Evolutionary conservation across 495 filamentous ascomycete species (phyloP).

Genomic region (Neurospora pannonica): DNA sequence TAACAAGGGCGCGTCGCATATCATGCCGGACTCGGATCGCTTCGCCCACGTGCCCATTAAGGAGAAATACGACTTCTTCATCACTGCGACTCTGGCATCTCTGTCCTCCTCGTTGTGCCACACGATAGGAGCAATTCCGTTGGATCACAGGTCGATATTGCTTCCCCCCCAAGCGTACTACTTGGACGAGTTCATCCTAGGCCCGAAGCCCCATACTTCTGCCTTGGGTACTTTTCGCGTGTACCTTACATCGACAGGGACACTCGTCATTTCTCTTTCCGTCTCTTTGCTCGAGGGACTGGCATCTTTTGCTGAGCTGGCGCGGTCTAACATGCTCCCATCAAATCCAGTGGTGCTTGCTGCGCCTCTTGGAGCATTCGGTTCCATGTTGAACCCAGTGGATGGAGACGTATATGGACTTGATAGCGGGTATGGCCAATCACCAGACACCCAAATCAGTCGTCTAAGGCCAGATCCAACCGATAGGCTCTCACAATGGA

Average conservation of each 20-base stretch:
- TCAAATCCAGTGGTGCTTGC: constrained; percentile 30
- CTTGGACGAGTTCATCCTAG: constrained; percentile 13
- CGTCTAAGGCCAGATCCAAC: constrained; percentile 26
- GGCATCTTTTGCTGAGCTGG: constrained; percentile 26
- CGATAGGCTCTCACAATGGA: constrained; percentile 31
- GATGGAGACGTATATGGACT: constrained; percentile 15
- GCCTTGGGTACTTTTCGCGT: constrained; percentile 37
- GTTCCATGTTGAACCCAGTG: constrained; percentile 25
- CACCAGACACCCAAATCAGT: constrained; percentile 37
- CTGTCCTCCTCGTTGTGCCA: constrained; percentile 35
- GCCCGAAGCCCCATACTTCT: constrained; percentile 13
- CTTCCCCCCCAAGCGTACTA: constrained; percentile 20
- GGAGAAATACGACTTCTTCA: constrained; percentile 36
- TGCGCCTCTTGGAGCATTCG: constrained; percentile 38
- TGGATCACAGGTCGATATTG: constrained; percentile 33
- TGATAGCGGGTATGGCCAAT: constrained; percentile 27
- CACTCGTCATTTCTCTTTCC: constrained; percentile 33
- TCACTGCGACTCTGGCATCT: constrained; percentile 33
- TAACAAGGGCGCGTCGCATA: constrained; percentile 15
- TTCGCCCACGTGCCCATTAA: constrained; percentile 19
- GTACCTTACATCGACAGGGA: constrained; percentile 40
- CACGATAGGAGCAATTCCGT: constrained; percentile 28
- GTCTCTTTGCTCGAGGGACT: constrained; percentile 31
- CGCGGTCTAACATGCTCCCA: constrained; percentile 24
- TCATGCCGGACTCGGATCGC: constrained; percentile 13